Evolutionary conservation across 148 eudicot species (phyloP).

Genomic region (Persicaria maculosa): DNA sequence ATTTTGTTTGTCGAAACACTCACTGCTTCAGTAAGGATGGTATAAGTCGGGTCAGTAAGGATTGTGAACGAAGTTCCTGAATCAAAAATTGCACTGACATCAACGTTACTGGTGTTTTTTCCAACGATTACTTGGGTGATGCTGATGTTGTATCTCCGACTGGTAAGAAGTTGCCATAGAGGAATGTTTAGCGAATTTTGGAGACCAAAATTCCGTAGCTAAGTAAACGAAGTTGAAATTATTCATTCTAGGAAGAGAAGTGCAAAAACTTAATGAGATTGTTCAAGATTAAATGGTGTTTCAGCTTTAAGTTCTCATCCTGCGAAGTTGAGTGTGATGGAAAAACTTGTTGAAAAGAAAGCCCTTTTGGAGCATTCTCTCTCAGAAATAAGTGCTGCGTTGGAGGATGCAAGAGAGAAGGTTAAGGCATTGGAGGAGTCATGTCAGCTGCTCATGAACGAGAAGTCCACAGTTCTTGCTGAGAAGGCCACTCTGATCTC

Average conservation of each 20-base stretch:
- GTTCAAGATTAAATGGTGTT: slow-evolving; percentile 49
- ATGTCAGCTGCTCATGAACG: slow-evolving; percentile 45
- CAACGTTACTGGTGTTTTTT: slow-evolving; percentile 32
- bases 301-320: slow-evolving; percentile 21
- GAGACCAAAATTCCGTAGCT: not conserved
- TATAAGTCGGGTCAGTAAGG: slow-evolving; percentile 64
- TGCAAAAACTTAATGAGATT: slow-evolving; percentile 32
- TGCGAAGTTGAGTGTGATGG: slow-evolving; percentile 60
- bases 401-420: too few relatives aligned
- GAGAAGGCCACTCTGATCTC: slow-evolving; percentile 57
- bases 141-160: too few relatives aligned
- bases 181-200: not conserved
- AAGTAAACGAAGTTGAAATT: too few relatives aligned
- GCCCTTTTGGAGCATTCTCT: too few relatives aligned
- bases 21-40: slow-evolving; percentile 46
- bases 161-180: slow-evolving; percentile 20
- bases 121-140: too few relatives aligned
- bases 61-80: slow-evolving; percentile 87
- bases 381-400: too few relatives aligned
- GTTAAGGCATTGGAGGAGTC: too few relatives aligned
- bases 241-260: not conserved
- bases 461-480: slow-evolving; percentile 47
- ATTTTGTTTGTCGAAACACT: slow-evolving; percentile 16
- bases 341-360: too few relatives aligned
- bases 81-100: too few relatives aligned